Percentiles rank a stretch among this genome's conserved stretches.
phyloP scores from a whole-genome alignment of 177 flowering plant species.

The Telopea speciosissima region DNA sequence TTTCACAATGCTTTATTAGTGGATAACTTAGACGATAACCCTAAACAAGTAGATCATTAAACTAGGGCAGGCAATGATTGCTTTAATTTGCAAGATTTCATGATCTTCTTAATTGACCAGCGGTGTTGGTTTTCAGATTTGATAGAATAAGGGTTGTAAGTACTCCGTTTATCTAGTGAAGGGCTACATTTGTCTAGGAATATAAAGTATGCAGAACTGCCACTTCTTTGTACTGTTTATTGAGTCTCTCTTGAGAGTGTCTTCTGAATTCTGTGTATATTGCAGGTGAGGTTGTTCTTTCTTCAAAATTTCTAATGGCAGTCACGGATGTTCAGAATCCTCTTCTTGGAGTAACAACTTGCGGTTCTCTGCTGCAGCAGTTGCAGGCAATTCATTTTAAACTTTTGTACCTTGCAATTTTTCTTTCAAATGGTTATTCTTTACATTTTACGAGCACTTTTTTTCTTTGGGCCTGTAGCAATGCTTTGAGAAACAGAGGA shows the following conservation, averaged over 20 bases:
- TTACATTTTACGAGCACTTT: background rate
- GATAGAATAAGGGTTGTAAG: slow-evolving; percentile 6
- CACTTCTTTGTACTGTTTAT: background rate
- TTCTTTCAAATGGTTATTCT: background rate
- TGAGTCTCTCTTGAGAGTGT: background rate
- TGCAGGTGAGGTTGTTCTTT: slow-evolving; percentile 23
- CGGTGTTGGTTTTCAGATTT: background rate
- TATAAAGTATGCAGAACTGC: slow-evolving; percentile 2
- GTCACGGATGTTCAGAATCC: slow-evolving; percentile 55
- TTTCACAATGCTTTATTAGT: background rate
- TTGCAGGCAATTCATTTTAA: slow-evolving; percentile 50
- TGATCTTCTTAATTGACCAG: background rate
- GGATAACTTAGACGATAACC: background rate
- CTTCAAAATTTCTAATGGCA: slow-evolving; percentile 44
- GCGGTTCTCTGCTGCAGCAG: slow-evolving; percentile 74
- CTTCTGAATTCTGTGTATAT: background rate
- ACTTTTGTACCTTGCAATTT: background rate
- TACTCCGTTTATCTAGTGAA: slow-evolving; percentile 10
- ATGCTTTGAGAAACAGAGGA: background rate
- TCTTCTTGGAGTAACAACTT: slow-evolving; percentile 64
- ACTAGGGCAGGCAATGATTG: background rate
- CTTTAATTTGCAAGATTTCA: background rate
- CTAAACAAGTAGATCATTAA: background rate
- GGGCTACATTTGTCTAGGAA: background rate
- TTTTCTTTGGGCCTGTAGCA: background rate